phyloP scores from a whole-genome alignment of 495 filamentous ascomycete genomes.

The Annulohypoxylon nitens region DNA sequence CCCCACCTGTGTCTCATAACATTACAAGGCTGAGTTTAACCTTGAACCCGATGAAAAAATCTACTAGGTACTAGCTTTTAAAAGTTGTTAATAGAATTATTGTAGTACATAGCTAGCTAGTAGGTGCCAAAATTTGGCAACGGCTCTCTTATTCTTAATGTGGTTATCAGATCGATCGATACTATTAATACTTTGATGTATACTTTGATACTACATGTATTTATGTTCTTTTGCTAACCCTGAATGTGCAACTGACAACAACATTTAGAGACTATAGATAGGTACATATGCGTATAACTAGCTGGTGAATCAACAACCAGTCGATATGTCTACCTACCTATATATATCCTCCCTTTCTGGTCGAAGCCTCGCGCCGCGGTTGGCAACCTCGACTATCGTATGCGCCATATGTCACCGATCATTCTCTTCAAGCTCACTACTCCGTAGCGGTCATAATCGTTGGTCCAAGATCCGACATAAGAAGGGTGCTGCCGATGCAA shows the following conservation, averaged over 20 bases:
- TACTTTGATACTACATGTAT: no score
- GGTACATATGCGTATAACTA: not conserved
- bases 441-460: constrained; percentile 82
- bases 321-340: constrained; percentile 37
- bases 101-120: no score
- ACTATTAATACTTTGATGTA: no score
- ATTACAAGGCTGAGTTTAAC: not conserved
- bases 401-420: constrained; percentile 61
- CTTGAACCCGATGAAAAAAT: no score
- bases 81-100: no score
- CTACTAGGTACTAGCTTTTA: no score
- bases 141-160: no score
- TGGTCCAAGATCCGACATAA: constrained; percentile 98
- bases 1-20: not conserved
- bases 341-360: constrained; percentile 20
- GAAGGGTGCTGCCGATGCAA: constrained; percentile 82
- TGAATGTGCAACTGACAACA: not conserved
- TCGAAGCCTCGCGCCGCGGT: constrained; percentile 26
- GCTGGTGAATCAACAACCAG: not conserved
- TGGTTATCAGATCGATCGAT: no score
- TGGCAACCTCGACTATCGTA: constrained; percentile 38
- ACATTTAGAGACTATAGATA: not conserved
- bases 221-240: no score
- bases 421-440: constrained; percentile 65
- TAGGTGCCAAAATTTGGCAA: not conserved